Base-by-base conservation (phyloP, 768 basidiomycete species). In the Suillus weaverae region DNA sequence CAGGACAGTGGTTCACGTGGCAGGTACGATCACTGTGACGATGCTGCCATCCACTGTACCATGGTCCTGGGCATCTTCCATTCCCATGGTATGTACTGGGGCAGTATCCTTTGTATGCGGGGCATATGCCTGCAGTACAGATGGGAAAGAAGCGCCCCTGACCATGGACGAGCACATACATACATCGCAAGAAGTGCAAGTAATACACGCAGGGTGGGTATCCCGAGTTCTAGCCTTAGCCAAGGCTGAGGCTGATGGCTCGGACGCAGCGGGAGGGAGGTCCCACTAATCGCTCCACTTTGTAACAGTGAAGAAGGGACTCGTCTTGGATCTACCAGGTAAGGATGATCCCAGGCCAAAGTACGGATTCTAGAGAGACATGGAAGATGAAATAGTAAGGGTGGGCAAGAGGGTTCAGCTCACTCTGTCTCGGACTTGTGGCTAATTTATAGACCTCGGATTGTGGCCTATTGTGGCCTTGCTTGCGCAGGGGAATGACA, bases 1-100 rank as follows among this genome's bases (percentile, higher is more conserved):
- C 32, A 63, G 32, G 32, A 63, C 26, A 26, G 26, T 56, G 32
- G 5, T 35, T 51, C n/a, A 9, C 51, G 51, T 46, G n/a, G 48
- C 55, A 22, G 35, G 55, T 54, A 55, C 51, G 65, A 53, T 50
- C 51, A 33, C 76, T 73, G 76, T 62, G 55, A 69, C 33, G 65
- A 72, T 70, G 70, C 57, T 66, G 33, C 65, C 73, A 71, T 36
- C 67, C 64, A 66, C 73, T 59, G 69, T 60, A 68, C 64, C 72
- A 75, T 80, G 78, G 78, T 78, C 79, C 70, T 75, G 70, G 73
- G 73, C 78, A 77, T 83, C 80, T 83, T 83, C 81, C 82, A 83
- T 83, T 83, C 82, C 81, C 82, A 83, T 83, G 82, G 82, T 83
- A 83, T 81, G 79, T 80, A 79, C 80, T 77, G 68, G 66, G 43